Evolutionary conservation across 2,329 filamentous ascomycete species (phyloP), one percentile per base, ranked within the genome.

Genomic region (Aphanocladium album): DNA sequence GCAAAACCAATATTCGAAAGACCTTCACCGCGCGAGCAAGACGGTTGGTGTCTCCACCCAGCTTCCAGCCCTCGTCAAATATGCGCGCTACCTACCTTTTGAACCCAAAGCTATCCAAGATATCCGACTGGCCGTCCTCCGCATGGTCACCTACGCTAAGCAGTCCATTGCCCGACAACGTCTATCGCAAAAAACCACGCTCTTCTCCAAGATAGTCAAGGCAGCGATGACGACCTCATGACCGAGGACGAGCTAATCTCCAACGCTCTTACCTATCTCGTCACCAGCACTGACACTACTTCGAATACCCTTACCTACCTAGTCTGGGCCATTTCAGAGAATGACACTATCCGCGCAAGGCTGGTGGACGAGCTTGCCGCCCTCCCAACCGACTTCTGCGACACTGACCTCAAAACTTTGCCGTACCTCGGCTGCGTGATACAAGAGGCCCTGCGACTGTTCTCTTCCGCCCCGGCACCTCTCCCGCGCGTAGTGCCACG

Each of bases 241-340:
- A 11, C 17, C 2, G 66, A 67, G 58, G 68, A 52, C 23, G 49
- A 52, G 49, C n/a, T 52, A 14, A 25, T 11, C 12, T 12, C 11
- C 49, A 52, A 52, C 30, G 77, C 78, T 0, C 67, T 70, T 2
- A 66, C 60, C 0, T 77, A 77, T 58, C 80, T 81, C 47, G 57
- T 78, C 4, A 80, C 78, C 0, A 79, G 79, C 0, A 78, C 73
- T 23, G 79, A 81, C 54, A 82, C 80, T 0, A 81, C 79, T 0
- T 75, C 79, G 0, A 70, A 74, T 6, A 77, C 77, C 0, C 60
- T 82, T 51, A 81, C 79, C 0, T 81, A 80, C 59, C 64, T 78
- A 0, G 63, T 76, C 5, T 80, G 73, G 73, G 64, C 66, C 6
- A 65, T 74, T 6, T 72, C 69, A 51, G 55, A 62, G 12, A 57